Base-by-base conservation (phyloP, 352 stramenopile species). In the Pythium insidiosum region DNA sequence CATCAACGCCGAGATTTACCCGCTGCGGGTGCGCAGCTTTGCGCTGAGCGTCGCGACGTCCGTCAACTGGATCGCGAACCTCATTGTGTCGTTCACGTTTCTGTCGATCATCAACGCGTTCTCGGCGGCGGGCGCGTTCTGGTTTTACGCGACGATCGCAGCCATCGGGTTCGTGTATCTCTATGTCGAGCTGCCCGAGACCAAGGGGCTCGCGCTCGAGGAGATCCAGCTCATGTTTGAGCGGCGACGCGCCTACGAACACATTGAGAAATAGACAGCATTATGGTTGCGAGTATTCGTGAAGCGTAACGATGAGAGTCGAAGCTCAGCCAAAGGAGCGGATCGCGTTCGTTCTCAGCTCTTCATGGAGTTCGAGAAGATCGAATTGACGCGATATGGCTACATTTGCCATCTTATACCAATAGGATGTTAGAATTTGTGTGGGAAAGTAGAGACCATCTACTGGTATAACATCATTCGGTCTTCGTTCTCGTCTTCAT, bases 1-100 rank as follows among this genome's bases (percentile, higher is more conserved):
- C 1, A 92, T 98, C 49, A 96, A 97, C 56, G 79, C 83, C 23
- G 94, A 98, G 63, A 97, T 98, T 53, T 98, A 96, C 58, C 86
- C 88, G 6, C 63, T 95, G 6, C 66, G 80, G 25, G 78, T 85
- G 16, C 88, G 94, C 26, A 95, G 80, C 23, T 71, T 94, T 16
- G 84, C 78, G 6, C 74, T 96, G 2, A 94, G 81, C 42, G 53
- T 85, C 6, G 78, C 88, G 4, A 98, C 94, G 13, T 83, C 83
- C 2, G 79, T 93, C 12, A 97, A 96, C 58, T 98, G 94, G 92
- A 40, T 97, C 45, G 66, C 74, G 7, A 98, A 98, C 58, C 52
- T 97, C 2, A 42, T 97, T 10, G 75, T 98, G 25, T 95, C 83
- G 26, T 88, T 95, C 40, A 97, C 94, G 7, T 98, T 98, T 58